Base-by-base conservation (phyloP, 2,329 filamentous ascomycete genomes). In the Neopestalotiopsis sp. region DNA sequence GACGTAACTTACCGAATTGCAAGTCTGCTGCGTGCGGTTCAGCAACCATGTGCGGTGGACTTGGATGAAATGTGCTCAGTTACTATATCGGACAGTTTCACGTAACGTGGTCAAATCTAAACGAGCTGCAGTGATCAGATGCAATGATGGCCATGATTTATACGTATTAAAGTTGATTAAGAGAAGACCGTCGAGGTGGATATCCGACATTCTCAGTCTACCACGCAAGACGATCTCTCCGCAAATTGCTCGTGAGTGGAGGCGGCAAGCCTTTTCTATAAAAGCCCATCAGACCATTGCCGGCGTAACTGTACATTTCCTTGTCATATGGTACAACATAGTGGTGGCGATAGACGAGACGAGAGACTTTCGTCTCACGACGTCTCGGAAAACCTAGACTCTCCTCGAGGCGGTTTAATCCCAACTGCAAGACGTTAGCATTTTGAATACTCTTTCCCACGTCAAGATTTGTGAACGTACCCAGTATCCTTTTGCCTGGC, bases 401-500 rank as follows among this genome's bases (percentile, higher is more conserved):
- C 6, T 52, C 34, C 13, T 40, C 14, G 45, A 24, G 34, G 52
- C 12, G 14, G n/a, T 9, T 56, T 67, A 63, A 67, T 78, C 76
- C 78, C 74, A 79, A 61, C 78, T 79, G 67, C 1, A 52, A 38
- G 32, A 7, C 52, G 61, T 73, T 62, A 74, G 72, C 42, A 52
- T 12, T 9, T 24, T 7, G 45, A 52, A 10, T 13, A 24, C 30
- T 13, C 14, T 10, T 14, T n/a, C 10, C 34, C 34, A 20, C n/a
- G 52, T 6, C 64, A 61, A 42, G 34, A 42, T 70, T 14, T 42
- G 34, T n/a, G 49, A 17, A 52, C 77, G 83, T 83, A 94, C 92
- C 93, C 93, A 72, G 89, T 90, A 72, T 95, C 92, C 82, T 94
- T 95, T 81, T 94, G 91, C 78, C 94, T 87, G 67, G 91, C 83